Conservation (phyloP, 2,329 filamentous ascomycete species). For the Pseudocercospora macadamiae region DNA sequence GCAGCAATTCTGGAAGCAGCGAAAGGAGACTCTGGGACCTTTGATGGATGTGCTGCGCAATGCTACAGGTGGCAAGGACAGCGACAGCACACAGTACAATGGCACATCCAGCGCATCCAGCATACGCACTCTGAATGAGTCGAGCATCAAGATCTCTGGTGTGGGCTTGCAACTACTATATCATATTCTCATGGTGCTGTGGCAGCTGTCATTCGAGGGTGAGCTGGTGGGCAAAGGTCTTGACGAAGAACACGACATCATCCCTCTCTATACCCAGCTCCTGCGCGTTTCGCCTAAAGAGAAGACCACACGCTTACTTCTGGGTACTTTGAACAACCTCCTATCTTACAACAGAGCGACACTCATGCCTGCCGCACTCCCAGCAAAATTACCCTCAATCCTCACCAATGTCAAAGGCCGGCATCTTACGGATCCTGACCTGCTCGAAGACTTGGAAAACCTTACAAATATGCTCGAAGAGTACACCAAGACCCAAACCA, state of each 20-base stretch:
- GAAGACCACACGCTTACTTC: constrained; percentile 89
- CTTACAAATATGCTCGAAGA: constrained; percentile 73
- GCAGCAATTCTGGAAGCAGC: constrained; percentile 86
- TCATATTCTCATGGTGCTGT: constrained; percentile 88
- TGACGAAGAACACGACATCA: constrained; percentile 89
- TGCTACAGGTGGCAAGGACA: constrained; percentile 73
- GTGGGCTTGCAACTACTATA: constrained; percentile 93
- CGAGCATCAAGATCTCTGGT: constrained; percentile 68
- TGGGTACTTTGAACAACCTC: constrained; percentile 88
- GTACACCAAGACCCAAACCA: constrained; percentile 72
- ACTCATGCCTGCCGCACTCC: constrained; percentile 79
- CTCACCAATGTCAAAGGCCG: constrained; percentile 60
- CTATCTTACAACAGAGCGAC: constrained; percentile 70
- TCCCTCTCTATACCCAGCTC: constrained; percentile 89
- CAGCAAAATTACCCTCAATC: constrained; percentile 74
- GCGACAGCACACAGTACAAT: constrained; percentile 61
- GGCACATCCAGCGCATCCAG: constrained; percentile 42
- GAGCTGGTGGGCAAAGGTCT: constrained; percentile 73
- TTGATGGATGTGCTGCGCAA: constrained; percentile 77
- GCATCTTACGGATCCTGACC: constrained; percentile 56
- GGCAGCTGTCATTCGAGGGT: constrained; percentile 93
- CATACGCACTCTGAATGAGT: constrained; percentile 60
- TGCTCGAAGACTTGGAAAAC: constrained; percentile 53
- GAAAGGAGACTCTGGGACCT: constrained; percentile 79
- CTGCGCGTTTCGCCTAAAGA: constrained; percentile 93